Base-by-base conservation (phyloP, 306 rosid genomes). In the Coriaria nepalensis region DNA sequence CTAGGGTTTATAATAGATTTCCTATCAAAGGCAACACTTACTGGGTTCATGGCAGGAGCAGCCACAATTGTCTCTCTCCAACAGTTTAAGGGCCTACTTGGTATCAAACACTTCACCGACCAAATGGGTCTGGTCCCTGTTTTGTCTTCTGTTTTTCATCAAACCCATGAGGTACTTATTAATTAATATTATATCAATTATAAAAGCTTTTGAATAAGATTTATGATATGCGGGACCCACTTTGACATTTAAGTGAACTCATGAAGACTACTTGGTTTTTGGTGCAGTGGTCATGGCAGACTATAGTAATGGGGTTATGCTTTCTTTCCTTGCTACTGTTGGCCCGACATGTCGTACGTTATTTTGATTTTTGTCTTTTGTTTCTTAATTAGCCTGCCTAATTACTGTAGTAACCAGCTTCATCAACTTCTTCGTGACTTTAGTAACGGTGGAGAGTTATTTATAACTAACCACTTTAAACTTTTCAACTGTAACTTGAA, bases 241-340 rank as follows among this genome's bases (percentile, higher is more conserved):
- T 20, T 3, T 1, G 29, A 1, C 29, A 20, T 20, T 20, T 20
- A 1, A 20, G 29, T 20, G 29, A 20, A 20, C 29, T 20, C 2
- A 20, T 1, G 29, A 20, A 20, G 29, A 1, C 29, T 20, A 20
- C 29, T 20, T 32, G 47, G 8, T 10, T 7, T 60, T 54, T 29
- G 62, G n/a, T 68, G 78, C 92, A 90, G 98, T 90, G 98, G 98
- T 85, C 98, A 46, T 90, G 98, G 98, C 85, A 85, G 70, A 81
- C 98, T 8, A 81, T 90, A 35, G 35, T 81, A 40, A 81, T 79
- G 98, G 98, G 98, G 6, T 59, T 71, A 57, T 81, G 90, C 84
- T 90, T 90, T 80, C 66, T 90, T 64, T 55, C 68, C 68, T 34
- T 85, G 2, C 85, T 90, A 5, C 74, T 90, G 9, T 33, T 79